Evolutionary conservation across 495 filamentous ascomycete species (phyloP), one percentile per base, ranked within the genome.

Genomic region (Baudoinia panamericana): DNA sequence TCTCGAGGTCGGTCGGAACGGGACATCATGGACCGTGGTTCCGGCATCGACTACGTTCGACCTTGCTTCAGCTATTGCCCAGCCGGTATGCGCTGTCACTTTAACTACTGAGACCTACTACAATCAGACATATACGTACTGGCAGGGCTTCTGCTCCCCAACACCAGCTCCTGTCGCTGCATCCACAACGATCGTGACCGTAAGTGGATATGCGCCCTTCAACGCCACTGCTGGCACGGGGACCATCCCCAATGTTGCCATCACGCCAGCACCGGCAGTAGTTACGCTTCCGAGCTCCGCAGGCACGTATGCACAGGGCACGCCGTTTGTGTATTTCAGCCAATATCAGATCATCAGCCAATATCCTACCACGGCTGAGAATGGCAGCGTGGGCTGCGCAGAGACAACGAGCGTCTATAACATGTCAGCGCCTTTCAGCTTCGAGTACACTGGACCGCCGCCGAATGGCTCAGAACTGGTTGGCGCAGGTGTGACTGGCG

Each of bases 291-390:
- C 39, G 3, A 20, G n/a, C 10, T 23, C 39, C 10, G 31, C 23
- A 9, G 43, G 40, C 17, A 40, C 51, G 15, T 52, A 45, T 22
- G 47, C 37, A 19, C 36, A 33, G 9, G 52, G 46, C 5, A 55
- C 53, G 7, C 55, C 58, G 3, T 52, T 61, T 30, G 42, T 61
- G 19, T 57, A 55, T 45, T 59, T 49, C 32, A 40, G 29, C 35
- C 16, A 11, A 6, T 54, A 54, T 27, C 42, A 50, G 27, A 32
- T 53, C n/a, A 29, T 46, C n/a, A 17, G 10, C 13, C 33, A 46
- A 26, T 27, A 41, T n/a, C 24, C 15, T 12, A 26, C 36, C 10
- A 46, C 27, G 8, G 12, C 27, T 20, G 12, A 4, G 1, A 27
- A 50, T 31, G 51, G 51, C 19, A 32, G 35, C 12, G 1, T 26